Base-by-base conservation (phyloP, 371 early-diverging fungal species). In the Mortierella sp. region DNA sequence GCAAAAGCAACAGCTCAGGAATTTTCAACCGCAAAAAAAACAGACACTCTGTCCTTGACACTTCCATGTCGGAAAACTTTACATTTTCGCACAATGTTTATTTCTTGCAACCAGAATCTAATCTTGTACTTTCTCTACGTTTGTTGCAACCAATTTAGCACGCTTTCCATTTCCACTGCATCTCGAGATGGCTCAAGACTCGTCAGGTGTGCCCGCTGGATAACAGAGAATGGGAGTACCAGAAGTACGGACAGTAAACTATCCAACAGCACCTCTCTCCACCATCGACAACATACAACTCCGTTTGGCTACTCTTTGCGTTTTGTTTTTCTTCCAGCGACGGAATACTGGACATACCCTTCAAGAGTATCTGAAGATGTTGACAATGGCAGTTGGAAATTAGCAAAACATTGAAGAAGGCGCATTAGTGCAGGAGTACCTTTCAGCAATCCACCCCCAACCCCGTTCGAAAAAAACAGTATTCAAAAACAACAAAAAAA, bases 121-220 rank as follows among this genome's bases (percentile, higher is more conserved):
- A 42, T 28, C 44, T 16, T 31, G 5, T 21, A 19, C 58, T n/a
- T n/a, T 44, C 5, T 60, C 57, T 38, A 38, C 5, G 16, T n/a
- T 73, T 70, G n/a, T 58, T 31, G 74, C 28, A 19, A 28, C 38
- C 50, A n/a, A n/a, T 72, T 3, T 83, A 93, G 94, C 99, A 99
- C 88, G 99, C 99, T 8, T 99, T 99, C 92, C 99, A 99, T 81
- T 97, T 97, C 84, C 99, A 99, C 87, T 99, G 99, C 91, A 99
- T 99, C 79, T 95, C 97, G 48, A 95, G 98, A 89, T 99, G 99
- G 99, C 93, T 99, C 71, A 99, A 98, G 91, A 97, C 97, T 79
- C 96, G 99, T 75, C 96, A 98, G 88, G 97, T 99, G 13, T 99
- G 99, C 89, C 99, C 99, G 68, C 91, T 99, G 80, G 99, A 99